A percentile compares a stretch with the other conserved stretches of the same genome.
phyloP scores from a whole-genome alignment of 2,329 filamentous ascomycete species.

The Trichoderma cornu-damae region DNA sequence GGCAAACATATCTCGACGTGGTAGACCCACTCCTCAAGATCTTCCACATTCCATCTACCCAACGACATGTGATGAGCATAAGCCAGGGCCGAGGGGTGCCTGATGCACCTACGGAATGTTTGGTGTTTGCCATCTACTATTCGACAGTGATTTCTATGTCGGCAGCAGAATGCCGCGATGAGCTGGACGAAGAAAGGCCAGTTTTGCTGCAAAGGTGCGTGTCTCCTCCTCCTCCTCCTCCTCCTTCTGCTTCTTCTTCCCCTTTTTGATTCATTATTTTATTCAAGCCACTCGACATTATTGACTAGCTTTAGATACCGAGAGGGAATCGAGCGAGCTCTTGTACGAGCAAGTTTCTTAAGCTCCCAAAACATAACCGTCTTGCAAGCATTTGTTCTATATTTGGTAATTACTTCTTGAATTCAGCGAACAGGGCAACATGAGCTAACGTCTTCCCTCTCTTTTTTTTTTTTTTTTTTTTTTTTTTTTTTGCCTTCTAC shows the following conservation, averaged over 20 bases:
- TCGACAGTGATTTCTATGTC: conserved; percentile 9
- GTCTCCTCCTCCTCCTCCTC: not conserved
- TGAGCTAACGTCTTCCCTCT: not conserved
- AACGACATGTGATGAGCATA: conserved; percentile 10
- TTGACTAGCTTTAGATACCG: not conserved
- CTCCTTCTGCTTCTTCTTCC: too few species aligned
- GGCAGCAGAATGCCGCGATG: conserved; percentile 2
- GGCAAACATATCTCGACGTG: conserved; percentile 19
- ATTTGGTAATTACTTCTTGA: conserved; percentile 13
- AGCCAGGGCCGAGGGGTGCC: not conserved
- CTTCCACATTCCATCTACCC: conserved; percentile 18
- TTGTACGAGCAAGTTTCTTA: conserved; percentile 16
- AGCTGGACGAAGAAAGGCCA: conserved; percentile 7
- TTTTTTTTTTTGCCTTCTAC: too few species aligned
- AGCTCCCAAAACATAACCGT: conserved; percentile 17
- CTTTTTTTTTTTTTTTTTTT: too few species aligned
- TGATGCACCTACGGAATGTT: conserved; percentile 13
- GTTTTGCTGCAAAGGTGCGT: conserved; percentile 12
- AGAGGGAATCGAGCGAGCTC: not conserved
- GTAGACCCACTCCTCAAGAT: conserved; percentile 21
- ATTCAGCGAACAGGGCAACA: too few species aligned
- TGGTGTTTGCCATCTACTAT: conserved; percentile 22
- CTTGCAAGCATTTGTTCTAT: conserved; percentile 21
- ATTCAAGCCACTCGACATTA: not conserved
- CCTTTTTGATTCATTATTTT: not conserved